These are phyloP conservation scores for Opeltia flavorubescens DNA, from an alignment of 495 filamentous ascomycete species.

Conservation along the genomic window DNA sequence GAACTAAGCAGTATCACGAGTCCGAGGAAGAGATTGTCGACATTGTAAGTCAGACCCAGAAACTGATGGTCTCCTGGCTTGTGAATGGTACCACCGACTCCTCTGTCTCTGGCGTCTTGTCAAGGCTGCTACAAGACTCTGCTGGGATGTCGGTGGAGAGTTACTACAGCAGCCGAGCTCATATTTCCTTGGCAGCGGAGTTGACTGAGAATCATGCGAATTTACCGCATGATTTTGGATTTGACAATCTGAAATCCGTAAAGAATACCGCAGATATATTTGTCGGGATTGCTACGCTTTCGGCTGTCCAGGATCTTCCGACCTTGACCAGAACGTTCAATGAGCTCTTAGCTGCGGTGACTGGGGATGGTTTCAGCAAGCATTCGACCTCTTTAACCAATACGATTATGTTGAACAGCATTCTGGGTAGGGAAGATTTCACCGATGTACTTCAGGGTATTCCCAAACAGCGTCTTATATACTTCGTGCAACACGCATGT, in stretches of 20 bases:
- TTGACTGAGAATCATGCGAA: conserved; percentile 15
- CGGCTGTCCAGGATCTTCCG: conserved; percentile 10
- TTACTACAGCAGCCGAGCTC: conserved; percentile 20
- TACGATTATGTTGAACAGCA: conserved; percentile 42
- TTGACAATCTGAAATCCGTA: conserved; percentile 7
- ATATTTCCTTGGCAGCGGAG: conserved; percentile 13
- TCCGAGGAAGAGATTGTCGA: conserved; percentile 45
- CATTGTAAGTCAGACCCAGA: conserved; percentile 42
- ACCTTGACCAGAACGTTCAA: conserved; percentile 32
- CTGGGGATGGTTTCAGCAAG: conserved; percentile 32
- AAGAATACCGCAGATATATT: conserved; percentile 27
- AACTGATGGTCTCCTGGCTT: conserved; percentile 19
- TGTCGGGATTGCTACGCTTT: conserved; percentile 34
- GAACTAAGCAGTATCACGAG: conserved; percentile 30
- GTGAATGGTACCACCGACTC: neutral
- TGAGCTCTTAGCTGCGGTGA: conserved; percentile 45
- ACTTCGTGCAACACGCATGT: conserved; percentile 60
- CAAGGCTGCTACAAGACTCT: conserved; percentile 8
- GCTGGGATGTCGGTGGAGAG: conserved; percentile 10
- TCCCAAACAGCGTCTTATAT: conserved; percentile 67
- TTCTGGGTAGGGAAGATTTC: conserved; percentile 36
- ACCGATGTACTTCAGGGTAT: conserved; percentile 34
- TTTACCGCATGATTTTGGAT: conserved; percentile 3
- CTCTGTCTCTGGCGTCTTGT: neutral
- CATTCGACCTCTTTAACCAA: conserved; percentile 21